Conservation (phyloP, 352 stramenopile genomes). For the Phytophthora pistaciae region DNA sequence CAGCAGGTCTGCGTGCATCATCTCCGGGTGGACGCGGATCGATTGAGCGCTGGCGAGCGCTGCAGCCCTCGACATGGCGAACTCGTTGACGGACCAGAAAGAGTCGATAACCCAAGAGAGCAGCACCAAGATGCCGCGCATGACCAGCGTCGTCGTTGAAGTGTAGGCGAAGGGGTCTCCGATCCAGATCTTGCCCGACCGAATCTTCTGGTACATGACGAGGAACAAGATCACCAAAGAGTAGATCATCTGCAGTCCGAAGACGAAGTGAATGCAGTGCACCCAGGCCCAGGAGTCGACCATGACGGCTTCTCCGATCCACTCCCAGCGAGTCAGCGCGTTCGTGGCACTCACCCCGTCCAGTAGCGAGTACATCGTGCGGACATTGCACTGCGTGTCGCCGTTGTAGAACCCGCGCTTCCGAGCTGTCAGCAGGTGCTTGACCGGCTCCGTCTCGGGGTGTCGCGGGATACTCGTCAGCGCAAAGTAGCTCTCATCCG, state of each 20-base stretch:
- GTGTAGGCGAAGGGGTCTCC: slow-evolving; percentile 47
- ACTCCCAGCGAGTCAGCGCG: slow-evolving; percentile 25
- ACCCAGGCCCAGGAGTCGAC: slow-evolving; percentile 48
- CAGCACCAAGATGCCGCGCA: slow-evolving; percentile 32
- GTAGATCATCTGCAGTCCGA: slow-evolving; percentile 34
- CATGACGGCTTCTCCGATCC: slow-evolving; percentile 20
- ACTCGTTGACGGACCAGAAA: slow-evolving; percentile 48
- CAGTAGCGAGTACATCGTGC: slow-evolving; percentile 28
- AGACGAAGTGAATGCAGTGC: slow-evolving; percentile 44
- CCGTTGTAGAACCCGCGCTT: slow-evolving; percentile 43
- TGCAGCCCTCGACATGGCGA: slow-evolving; percentile 33
- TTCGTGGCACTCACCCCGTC: slow-evolving; percentile 17
- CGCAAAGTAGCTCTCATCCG: slow-evolving; percentile 23
- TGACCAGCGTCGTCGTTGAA: slow-evolving; percentile 28
- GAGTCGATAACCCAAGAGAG: slow-evolving; percentile 32
- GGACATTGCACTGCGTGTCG: slow-evolving; percentile 38
- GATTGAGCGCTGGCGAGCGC: not conserved
- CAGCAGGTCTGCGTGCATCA: slow-evolving; percentile 44
- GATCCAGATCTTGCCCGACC: slow-evolving; percentile 44
- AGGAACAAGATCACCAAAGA: slow-evolving; percentile 37
- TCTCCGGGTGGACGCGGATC: slow-evolving; percentile 27
- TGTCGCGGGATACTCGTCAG: slow-evolving; percentile 26
- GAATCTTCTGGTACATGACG: slow-evolving; percentile 38
- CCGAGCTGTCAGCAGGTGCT: slow-evolving; percentile 33
- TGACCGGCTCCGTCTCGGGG: slow-evolving; percentile 24